Percentiles rank a stretch among this genome's conserved stretches.
These are phyloP conservation scores for Musa schizocarpa DNA, from an alignment of 176 grass and related monocot genomes.

Conservation along the genomic window DNA sequence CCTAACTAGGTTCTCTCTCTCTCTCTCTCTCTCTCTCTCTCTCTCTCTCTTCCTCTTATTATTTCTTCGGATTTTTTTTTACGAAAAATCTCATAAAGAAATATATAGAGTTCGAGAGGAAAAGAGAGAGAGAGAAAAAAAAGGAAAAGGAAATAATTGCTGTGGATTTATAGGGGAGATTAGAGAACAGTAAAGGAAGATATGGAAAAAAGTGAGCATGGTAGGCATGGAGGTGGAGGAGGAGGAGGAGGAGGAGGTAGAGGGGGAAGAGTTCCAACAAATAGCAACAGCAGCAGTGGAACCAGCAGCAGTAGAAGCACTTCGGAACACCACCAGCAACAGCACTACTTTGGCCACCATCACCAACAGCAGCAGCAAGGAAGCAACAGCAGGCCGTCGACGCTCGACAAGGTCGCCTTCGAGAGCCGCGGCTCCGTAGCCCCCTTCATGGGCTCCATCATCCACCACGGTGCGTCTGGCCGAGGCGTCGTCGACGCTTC, in stretches of 20 bases:
- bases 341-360: slow-evolving; percentile 36
- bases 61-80: background rate
- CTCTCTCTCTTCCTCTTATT: background rate
- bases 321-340: slow-evolving; percentile 40
- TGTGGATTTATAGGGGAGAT: slow-evolving; percentile 1
- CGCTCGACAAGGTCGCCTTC: slow-evolving; percentile 27
- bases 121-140: background rate
- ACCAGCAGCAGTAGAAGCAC: slow-evolving; percentile 89
- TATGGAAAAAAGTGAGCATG: slow-evolving; percentile 24
- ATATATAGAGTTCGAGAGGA: background rate
- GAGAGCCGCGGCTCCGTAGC: slow-evolving; percentile 35
- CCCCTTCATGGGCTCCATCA: slow-evolving; percentile 67
- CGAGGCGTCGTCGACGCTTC: slow-evolving; percentile 16
- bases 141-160: background rate
- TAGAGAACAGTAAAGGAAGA: background rate
- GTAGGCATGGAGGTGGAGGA: slow-evolving; percentile 34
- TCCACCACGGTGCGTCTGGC: slow-evolving; percentile 23
- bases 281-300: slow-evolving; percentile 73
- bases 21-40: slow-evolving; percentile 7
- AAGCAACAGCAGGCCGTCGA: slow-evolving; percentile 6
- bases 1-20: slow-evolving; percentile 14
- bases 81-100: background rate
- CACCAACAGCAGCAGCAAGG: slow-evolving; percentile 17
- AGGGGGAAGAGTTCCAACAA: slow-evolving; percentile 22
- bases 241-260: slow-evolving; percentile 19